phyloP scores from a whole-genome alignment of 2,329 filamentous ascomycete genomes.

The Ascosphaera aggregata region DNA sequence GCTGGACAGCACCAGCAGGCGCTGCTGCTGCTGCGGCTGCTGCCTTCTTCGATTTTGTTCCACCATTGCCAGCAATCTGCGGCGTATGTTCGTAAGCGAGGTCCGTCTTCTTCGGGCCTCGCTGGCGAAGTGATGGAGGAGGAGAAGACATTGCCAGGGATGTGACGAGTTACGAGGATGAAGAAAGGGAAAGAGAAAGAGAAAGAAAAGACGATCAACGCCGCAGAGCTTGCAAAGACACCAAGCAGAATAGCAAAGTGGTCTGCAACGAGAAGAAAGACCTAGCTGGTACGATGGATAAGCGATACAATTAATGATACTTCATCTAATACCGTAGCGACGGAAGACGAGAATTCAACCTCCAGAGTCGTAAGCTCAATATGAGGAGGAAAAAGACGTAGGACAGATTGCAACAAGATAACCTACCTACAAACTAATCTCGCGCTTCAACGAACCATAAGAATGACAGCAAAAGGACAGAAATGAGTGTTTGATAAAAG shows the following conservation, averaged over 20 bases:
- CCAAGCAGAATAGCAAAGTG: neutral
- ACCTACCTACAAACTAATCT: too few species aligned
- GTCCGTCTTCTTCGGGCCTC: constrained; percentile 17
- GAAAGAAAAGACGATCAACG: constrained; percentile 5
- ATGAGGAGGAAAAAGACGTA: too few species aligned
- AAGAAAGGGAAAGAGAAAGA: constrained; percentile 6
- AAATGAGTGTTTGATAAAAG: too few species aligned
- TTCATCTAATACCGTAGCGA: too few species aligned
- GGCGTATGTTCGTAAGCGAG: too few species aligned
- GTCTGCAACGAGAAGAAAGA: neutral
- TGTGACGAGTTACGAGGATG: neutral
- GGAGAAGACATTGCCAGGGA: constrained; percentile 12
- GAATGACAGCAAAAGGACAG: too few species aligned
- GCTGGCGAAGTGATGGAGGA: constrained; percentile 19
- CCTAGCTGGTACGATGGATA: neutral
- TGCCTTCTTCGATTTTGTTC: constrained; percentile 5
- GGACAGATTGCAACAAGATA: too few species aligned
- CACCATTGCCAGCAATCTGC: constrained; percentile 1
- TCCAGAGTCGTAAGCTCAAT: too few species aligned
- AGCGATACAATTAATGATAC: too few species aligned
- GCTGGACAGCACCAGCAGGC: too few species aligned
- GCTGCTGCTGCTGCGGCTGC: constrained; percentile 3
- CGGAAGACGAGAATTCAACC: too few species aligned
- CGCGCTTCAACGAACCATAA: too few species aligned
- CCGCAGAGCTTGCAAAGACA: neutral